Percentiles rank a stretch among this genome's conserved stretches.
Evolutionary conservation across 1,284 basidiomycete species (phyloP).

Genomic region (Neonothopanus nambi): DNA sequence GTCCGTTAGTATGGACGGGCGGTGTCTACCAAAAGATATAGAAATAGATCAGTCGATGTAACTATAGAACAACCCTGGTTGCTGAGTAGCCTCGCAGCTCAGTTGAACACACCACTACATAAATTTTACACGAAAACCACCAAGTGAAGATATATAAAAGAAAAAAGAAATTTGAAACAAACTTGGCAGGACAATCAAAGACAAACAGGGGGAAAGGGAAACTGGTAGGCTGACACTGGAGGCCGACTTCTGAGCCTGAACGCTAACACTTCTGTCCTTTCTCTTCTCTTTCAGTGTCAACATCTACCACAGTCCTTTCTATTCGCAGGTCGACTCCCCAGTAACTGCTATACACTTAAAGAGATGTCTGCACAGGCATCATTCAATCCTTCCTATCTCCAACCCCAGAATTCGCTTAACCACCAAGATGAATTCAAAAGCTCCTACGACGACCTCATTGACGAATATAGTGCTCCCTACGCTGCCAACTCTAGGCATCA

Average conservation of each 20-base stretch:
- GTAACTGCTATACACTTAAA: slow-evolving; percentile 5
- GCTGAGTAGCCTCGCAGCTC: no score
- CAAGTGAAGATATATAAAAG: background rate
- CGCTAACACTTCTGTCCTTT: slow-evolving; percentile 5
- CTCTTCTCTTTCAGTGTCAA: background rate
- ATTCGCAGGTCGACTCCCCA: slow-evolving; percentile 30
- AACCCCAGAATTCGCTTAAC: slow-evolving; percentile 23
- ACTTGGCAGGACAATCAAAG: slow-evolving; percentile 27
- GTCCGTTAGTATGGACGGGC: background rate
- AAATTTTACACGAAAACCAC: no score
- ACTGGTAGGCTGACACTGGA: background rate
- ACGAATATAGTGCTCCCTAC: slow-evolving; percentile 65
- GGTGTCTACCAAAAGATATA: no score
- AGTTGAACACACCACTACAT: no score
- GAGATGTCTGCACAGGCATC: slow-evolving; percentile 26
- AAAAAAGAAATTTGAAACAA: slow-evolving; percentile 25
- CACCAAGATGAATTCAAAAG: slow-evolving; percentile 58
- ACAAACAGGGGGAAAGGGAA: background rate
- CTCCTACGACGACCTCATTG: slow-evolving; percentile 75
- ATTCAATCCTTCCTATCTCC: slow-evolving; percentile 33
- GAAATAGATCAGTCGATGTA: no score
- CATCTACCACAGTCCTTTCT: slow-evolving; percentile 9
- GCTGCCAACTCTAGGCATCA: slow-evolving; percentile 51
- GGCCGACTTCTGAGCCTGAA: no score
- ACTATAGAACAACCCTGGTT: no score